Evolutionary conservation across 164 flowering plant genomes (phyloP).

Genomic region (Tetracentron sinense): DNA sequence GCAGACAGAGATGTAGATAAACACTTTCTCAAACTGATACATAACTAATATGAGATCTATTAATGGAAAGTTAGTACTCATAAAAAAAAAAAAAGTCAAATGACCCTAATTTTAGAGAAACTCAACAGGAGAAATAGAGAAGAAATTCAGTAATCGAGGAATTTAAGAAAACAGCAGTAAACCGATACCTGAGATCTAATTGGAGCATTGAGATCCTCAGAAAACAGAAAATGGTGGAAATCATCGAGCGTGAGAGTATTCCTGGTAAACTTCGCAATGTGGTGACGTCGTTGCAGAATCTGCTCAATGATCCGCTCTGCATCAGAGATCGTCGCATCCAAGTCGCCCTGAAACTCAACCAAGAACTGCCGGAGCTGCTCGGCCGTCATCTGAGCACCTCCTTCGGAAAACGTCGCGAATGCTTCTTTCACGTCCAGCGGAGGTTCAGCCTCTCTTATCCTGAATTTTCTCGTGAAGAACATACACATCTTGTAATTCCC

Average conservation of each 20-base stretch:
- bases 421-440: constrained; percentile 59
- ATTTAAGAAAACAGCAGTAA: not conserved
- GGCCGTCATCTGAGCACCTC: constrained; percentile 40
- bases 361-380: constrained; percentile 66
- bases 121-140: not conserved
- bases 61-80: too few species aligned
- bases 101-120: too few species aligned
- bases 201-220: constrained; percentile 69
- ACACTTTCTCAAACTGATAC: too few species aligned
- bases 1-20: too few species aligned
- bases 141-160: not conserved
- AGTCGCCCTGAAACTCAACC: constrained; percentile 55
- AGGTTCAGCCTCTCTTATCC: constrained; percentile 49
- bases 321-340: constrained; percentile 24
- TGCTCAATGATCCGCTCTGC: constrained; percentile 42
- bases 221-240: constrained; percentile 58
- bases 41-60: too few species aligned
- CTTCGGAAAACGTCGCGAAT: constrained; percentile 38
- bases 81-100: too few species aligned
- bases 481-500: constrained; percentile 68
- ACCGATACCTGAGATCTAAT: constrained; percentile 41
- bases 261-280: constrained; percentile 18
- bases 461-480: constrained; percentile 73
- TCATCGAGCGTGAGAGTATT: constrained; percentile 51
- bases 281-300: constrained; percentile 34